Percentiles rank a stretch among this genome's conserved stretches.
Evolutionary conservation across 768 basidiomycete species (phyloP).

Genomic region (Cystoderma amianthinum): DNA sequence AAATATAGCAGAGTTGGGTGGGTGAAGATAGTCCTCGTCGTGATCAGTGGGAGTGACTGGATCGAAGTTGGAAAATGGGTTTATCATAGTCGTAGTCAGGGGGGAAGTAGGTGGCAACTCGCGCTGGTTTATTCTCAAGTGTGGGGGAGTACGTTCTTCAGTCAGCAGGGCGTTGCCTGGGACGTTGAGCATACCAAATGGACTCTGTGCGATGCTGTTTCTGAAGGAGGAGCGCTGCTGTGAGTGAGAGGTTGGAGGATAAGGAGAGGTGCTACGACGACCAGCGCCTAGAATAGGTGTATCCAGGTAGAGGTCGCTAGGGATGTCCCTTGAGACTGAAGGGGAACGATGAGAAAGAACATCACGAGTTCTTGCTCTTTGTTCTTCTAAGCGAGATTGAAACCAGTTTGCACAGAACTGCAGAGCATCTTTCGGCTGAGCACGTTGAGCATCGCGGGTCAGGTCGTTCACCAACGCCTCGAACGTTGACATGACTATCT

Average conservation of each 20-base stretch:
- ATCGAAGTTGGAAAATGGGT: conserved; percentile 50
- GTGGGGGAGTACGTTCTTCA: conserved; percentile 43
- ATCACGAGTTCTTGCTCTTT: conserved; percentile 69
- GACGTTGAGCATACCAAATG: conserved; percentile 75
- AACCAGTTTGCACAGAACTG: conserved; percentile 97
- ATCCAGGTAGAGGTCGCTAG: conserved; percentile 56
- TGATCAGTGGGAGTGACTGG: conserved; percentile 37
- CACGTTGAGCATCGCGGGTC: conserved; percentile 78
- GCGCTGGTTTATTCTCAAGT: conserved; percentile 52
- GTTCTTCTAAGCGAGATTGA: conserved; percentile 79
- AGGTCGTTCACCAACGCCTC: conserved; percentile 79
- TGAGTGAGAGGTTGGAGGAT: conserved; percentile 35
- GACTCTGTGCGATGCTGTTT: conserved; percentile 51
- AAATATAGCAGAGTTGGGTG: conserved; percentile 71
- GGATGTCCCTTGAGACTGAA: conserved; percentile 44
- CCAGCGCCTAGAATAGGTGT: conserved; percentile 23
- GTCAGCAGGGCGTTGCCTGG: conserved; percentile 74
- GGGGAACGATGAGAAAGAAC: conserved; percentile 46
- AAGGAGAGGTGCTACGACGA: conserved; percentile 32
- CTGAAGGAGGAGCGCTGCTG: conserved; percentile 57
- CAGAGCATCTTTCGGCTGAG: conserved; percentile 83
- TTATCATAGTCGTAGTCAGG: conserved; percentile 39
- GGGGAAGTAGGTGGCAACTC: conserved; percentile 60
- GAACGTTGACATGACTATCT: conserved; percentile 78
- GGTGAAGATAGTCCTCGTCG: conserved; percentile 64